Conservation (phyloP, 352 stramenopile species). For the Phytophthora fragariaefolia region DNA sequence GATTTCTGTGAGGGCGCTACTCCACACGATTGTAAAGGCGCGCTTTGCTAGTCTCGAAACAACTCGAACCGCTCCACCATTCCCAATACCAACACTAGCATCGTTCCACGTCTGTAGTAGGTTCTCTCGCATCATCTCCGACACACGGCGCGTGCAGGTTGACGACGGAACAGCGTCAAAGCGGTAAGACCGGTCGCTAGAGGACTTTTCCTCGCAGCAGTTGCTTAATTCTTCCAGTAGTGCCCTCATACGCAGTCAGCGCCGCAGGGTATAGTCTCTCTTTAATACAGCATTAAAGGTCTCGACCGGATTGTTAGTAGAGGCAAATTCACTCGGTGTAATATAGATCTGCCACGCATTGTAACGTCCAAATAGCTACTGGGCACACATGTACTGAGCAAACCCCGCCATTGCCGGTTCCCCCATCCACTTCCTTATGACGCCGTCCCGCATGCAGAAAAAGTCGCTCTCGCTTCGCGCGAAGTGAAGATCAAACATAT, state of each 20-base stretch:
- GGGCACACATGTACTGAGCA: too few species aligned
- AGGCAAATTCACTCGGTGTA: conserved; percentile 12
- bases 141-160: background rate
- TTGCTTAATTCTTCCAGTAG: background rate
- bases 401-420: too few species aligned
- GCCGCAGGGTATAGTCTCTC: too few species aligned
- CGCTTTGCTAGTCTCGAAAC: background rate
- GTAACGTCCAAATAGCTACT: too few species aligned
- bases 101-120: background rate
- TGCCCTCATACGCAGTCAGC: conserved; percentile 14
- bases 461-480: too few species aligned
- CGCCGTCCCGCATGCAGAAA: too few species aligned
- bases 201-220: conserved; percentile 2
- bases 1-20: too few species aligned
- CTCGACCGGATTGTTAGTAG: conserved; percentile 34
- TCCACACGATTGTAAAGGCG: background rate
- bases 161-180: background rate
- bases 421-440: too few species aligned
- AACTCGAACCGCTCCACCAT: background rate
- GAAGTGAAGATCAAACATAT: conserved; percentile 36
- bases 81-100: background rate
- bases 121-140: background rate
- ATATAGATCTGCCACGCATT: too few species aligned
- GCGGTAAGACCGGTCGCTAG: background rate
- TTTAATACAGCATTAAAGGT: conserved; percentile 33